A percentile compares a stretch with the other conserved stretches of the same genome.
Evolutionary conservation across 2,329 filamentous ascomycete species (phyloP).

Genomic region (Aspergillus brasiliensis): DNA sequence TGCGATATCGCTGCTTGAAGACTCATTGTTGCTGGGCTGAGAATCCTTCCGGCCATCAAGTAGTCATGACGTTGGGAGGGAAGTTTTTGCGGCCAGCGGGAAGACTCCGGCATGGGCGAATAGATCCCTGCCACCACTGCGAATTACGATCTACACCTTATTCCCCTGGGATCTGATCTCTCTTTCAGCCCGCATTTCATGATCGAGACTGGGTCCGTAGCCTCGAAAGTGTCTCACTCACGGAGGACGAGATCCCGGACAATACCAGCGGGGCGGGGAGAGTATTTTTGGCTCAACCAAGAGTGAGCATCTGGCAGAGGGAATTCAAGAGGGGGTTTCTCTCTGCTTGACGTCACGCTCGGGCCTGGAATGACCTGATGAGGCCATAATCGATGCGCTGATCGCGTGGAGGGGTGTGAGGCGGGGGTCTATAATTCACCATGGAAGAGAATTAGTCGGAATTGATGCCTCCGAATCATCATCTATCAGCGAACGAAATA

Average conservation of each 20-base stretch:
- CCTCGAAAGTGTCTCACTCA: not conserved
- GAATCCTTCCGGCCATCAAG: not conserved
- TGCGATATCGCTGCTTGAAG: not conserved
- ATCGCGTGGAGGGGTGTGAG: not conserved
- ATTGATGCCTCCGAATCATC: too few relatives aligned
- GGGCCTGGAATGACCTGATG: constrained; percentile 4
- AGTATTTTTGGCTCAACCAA: not conserved
- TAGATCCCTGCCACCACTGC: not conserved
- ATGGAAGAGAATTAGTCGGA: not conserved
- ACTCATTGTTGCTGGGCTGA: too few relatives aligned
- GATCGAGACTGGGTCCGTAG: not conserved
- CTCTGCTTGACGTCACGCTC: constrained; percentile 7
- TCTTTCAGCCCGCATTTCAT: not conserved
- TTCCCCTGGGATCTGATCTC: not conserved
- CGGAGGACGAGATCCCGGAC: not conserved
- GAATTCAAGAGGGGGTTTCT: not conserved
- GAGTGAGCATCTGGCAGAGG: not conserved
- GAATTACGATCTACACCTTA: not conserved
- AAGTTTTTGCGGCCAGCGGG: not conserved
- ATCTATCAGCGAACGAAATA: too few relatives aligned
- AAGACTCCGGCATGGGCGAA: not conserved
- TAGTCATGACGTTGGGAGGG: not conserved
- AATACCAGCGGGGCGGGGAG: not conserved
- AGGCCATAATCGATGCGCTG: not conserved
- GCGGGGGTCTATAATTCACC: not conserved